Evolutionary conservation across 2,329 filamentous ascomycete genomes (phyloP), one percentile per base, ranked within the genome.

Genomic region (Waltergamsia citrina): DNA sequence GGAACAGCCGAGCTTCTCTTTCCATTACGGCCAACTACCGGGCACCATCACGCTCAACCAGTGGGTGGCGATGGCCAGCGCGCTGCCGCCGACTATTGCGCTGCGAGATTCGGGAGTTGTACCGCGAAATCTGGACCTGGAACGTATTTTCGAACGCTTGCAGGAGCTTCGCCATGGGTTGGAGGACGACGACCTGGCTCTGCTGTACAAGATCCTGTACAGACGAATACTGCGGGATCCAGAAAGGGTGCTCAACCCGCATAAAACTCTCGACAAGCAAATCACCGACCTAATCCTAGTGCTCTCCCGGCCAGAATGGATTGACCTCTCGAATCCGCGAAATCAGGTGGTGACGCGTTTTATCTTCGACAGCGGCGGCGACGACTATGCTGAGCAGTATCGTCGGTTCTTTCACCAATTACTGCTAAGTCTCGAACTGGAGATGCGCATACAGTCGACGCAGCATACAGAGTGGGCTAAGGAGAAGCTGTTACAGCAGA

Each of bases 281-380:
- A 85, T 87, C 39, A 74, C 69, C 20, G 81, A 86, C 49, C 64
- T 87, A 16, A 76, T 85, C 36, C 67, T 75, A 43, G 78, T 81
- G 1, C 59, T 87, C 9, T 79, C 78, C 2, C 67, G 78, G n/a
- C 65, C 71, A 0, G 69, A 35, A 18, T 86, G 82, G 82, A 77
- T 81, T 42, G 81, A 87, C 53, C 84, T 85, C 45, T 81, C 78
- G 19, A 63, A 67, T 23, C 71, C 71, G 4, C 73, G 72, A 47
- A 84, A 85, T 46, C 82, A 87, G 47, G 77, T 85, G 16, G 74
- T 80, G 17, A 82, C 82, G 4, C 75, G 78, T 35, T 85, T 81
- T 54, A 81, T 86, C 39, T 78, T 78, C 41, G 72, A 80, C 44
- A 66, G 30, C 19, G 32, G 32, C 26, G 26, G 26, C 26, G 16